Base-by-base conservation (phyloP, 306 rosid genomes). In the Vigna reflexopilosa region DNA sequence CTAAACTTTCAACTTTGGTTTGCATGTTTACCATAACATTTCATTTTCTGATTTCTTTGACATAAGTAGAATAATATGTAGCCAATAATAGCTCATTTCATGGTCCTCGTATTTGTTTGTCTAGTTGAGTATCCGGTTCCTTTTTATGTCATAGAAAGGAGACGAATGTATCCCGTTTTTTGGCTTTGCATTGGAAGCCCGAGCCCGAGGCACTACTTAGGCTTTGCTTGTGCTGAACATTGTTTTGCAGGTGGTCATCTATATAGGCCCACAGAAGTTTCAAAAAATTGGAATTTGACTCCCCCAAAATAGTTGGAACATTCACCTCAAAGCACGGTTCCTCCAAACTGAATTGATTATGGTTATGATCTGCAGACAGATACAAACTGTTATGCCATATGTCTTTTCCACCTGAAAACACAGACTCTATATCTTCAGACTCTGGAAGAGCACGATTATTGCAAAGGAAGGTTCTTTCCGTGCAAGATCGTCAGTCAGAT, bases 211-310 rank as follows among this genome's bases (percentile, higher is more conserved):
- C 15, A 69, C 77, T 69, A 69, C 77, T 69, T 24, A 7, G 9
- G 3, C 75, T 67, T 67, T 22, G 62, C 78, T 72, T 78, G 63
- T 45, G 49, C 64, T 65, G 69, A 79, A 72, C 62, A 73, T 83
- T 75, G 71, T 77, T 49, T 54, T 79, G 79, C 91, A 88, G 97
- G 93, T 26, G 87, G 89, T 72, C 85, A 87, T 87, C 86, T 87
- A 24, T 84, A 73, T 38, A 85, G 87, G 82, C 88, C 40, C 34
- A 70, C 69, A 2, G 90, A 85, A 55, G 75, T 78, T 30, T 73
- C 89, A n/a, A 85, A 83, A 83, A 86, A 74, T 74, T 85, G 88
- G 91, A 83, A 85, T 82, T 68, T 73, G 72, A 51, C 77, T 16
- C 81, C 80, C 4, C 87, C 85, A 38, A 87, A 87, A 80, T 88